These are phyloP conservation scores for Dactylellina cionopaga DNA, from an alignment of 2,329 filamentous ascomycete species.

Conservation along the genomic window DNA sequence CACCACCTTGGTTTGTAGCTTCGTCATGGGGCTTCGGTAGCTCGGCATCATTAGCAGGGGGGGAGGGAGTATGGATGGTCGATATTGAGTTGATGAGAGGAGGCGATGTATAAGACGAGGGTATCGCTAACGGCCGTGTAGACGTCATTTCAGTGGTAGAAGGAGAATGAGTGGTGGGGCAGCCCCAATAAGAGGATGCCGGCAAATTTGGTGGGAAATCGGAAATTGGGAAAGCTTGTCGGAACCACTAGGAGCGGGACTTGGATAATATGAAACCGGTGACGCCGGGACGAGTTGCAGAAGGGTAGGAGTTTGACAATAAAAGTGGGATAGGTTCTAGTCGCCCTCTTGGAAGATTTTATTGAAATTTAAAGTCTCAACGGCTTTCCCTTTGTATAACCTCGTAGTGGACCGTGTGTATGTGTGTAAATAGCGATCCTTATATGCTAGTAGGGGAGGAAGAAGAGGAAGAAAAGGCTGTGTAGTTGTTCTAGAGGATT, in stretches of 20 bases:
- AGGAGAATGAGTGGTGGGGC: background rate
- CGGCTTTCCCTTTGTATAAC: conserved; percentile 28
- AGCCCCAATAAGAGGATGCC: conserved; percentile 35
- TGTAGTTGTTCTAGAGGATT: no score
- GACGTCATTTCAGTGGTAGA: conserved; percentile 37
- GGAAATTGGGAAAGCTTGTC: conserved; percentile 33
- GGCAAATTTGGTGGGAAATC: conserved; percentile 23
- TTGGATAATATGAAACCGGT: conserved; percentile 48
- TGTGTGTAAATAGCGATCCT: no score
- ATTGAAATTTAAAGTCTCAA: conserved; percentile 53
- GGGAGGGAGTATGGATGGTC: conserved; percentile 40
- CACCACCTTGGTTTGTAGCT: background rate
- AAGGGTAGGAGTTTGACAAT: conserved; percentile 41
- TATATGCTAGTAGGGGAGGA: no score
- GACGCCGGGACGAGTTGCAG: conserved; percentile 51
- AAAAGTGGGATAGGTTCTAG: conserved; percentile 45
- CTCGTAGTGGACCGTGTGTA: no score
- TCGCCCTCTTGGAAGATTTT: conserved; percentile 46
- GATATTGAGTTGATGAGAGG: conserved; percentile 40
- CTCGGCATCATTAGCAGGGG: conserved; percentile 47
- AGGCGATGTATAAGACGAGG: conserved; percentile 38
- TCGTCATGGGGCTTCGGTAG: conserved; percentile 30
- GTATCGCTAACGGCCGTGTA: conserved; percentile 23
- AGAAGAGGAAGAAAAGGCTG: no score
- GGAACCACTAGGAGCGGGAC: conserved; percentile 43